Base-by-base conservation (phyloP, 1,284 basidiomycete species). In the Rhodotorula sp. region DNA sequence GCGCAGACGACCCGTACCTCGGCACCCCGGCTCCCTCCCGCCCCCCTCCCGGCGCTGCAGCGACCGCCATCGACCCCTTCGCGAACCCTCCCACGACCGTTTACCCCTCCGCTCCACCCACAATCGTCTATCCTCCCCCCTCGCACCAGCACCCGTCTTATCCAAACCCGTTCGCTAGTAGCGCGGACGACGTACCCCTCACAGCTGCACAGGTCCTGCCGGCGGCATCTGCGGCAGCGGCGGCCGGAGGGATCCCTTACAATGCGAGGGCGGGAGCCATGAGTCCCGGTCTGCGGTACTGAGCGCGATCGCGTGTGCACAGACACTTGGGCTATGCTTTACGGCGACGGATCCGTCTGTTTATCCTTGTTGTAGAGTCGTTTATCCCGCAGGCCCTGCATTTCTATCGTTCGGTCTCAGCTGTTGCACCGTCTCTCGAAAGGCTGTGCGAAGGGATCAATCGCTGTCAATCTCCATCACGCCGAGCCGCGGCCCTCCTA, bases 81-180 rank as follows among this genome's bases (percentile, higher is more conserved):
- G 64, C 72, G 53, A 69, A 8, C 75, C 74, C 32, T 66, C 70
- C 55, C 71, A 68, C 5, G 60, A 70, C 73, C 69, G 2, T 32
- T 22, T 36, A 55, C 32, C 54, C 54, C 15, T 34, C 54, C 11
- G 32, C 32, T 20, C 34, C 54, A 11, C 24, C 32, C 13, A 19
- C 32, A 11, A 32, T 24, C 7, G 32, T 24, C 24, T 55, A 30
- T 10, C 36, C 59, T 24, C 24, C 20, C 8, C 29, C 10, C 20
- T 39, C 34, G 8, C 20, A 51, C 7, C 49, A 34, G 27, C 36
- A 53, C 27, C 19, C 51, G 27, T 34, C 24, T 20, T 22, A 30
- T 30, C 30, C 24, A 2, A 24, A 49, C 11, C 47, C 51, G 27
- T 44, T 44, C 13, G 52, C 39, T 0, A 34, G n/a, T 9, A 62